These are phyloP conservation scores for Pseudogymnoascus sp. DNA, from an alignment of 2,329 filamentous ascomycete species.

Conservation along the genomic window DNA sequence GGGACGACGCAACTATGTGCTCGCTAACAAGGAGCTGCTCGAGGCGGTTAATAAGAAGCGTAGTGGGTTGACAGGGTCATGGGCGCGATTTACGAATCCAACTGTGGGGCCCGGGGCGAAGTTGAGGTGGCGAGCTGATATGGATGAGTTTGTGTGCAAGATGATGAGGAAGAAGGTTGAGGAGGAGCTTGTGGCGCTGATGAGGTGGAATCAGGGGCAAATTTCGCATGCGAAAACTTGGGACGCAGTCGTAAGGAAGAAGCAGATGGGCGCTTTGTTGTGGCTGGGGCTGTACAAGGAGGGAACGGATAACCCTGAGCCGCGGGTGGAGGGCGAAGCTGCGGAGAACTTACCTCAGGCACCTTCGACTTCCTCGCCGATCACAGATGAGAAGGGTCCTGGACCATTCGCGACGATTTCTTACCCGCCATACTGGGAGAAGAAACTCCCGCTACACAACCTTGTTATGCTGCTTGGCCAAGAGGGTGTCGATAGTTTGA, in stretches of 20 bases:
- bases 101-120: constrained; percentile 17
- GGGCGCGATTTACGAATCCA: constrained; percentile 11
- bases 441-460: constrained; percentile 44
- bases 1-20: neutral
- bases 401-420: constrained; percentile 38
- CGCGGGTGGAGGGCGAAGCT: constrained; percentile 12
- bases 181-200: constrained; percentile 38
- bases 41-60: neutral
- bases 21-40: neutral
- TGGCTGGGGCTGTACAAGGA: constrained; percentile 18
- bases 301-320: neutral
- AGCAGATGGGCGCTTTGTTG: constrained; percentile 23
- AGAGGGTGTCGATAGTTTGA: constrained; percentile 36
- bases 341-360: constrained; percentile 12
- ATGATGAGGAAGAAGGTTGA: constrained; percentile 41
- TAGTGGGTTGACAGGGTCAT: neutral
- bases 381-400: constrained; percentile 19
- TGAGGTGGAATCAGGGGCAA: constrained; percentile 24
- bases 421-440: constrained; percentile 26
- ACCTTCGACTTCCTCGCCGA: neutral
- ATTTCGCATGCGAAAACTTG: constrained; percentile 36
- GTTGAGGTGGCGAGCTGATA: constrained; percentile 43
- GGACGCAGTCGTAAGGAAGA: constrained; percentile 35
- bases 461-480: constrained; percentile 43
- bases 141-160: constrained; percentile 45